Conservation (phyloP, 257 asterid species). For the Plectranthus barbatus region DNA sequence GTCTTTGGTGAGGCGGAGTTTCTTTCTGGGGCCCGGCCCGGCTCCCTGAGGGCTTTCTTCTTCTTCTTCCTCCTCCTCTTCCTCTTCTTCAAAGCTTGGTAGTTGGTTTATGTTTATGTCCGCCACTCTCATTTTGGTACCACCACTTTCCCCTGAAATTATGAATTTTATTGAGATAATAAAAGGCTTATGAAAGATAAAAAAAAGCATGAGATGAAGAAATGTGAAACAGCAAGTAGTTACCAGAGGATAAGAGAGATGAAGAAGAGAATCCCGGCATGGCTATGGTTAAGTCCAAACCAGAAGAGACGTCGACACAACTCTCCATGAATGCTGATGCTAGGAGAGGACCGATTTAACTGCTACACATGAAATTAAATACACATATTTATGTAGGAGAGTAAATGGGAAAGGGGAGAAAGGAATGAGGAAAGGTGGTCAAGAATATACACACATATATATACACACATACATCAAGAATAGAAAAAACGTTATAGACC, state of each 20-base stretch:
- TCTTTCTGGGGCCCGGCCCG: conserved; percentile 48
- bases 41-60: conserved; percentile 36
- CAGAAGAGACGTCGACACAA: conserved; percentile 24
- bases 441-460: too few species aligned
- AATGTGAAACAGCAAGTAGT: too few species aligned
- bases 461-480: too few species aligned
- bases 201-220: too few species aligned
- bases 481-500: background rate
- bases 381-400: background rate
- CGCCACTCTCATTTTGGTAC: conserved; percentile 29
- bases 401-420: conserved; percentile 15
- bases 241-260: conserved; percentile 51
- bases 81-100: conserved; percentile 35
- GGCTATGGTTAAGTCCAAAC: conserved; percentile 59
- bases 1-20: conserved; percentile 62
- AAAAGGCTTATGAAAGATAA: too few species aligned
- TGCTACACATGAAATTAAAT: too few species aligned
- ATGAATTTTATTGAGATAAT: background rate
- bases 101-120: conserved; percentile 59
- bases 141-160: conserved; percentile 29
- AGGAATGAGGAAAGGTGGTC: too few species aligned
- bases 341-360: conserved; percentile 1
- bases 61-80: conserved; percentile 34
- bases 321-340: conserved; percentile 28
- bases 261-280: conserved; percentile 57